A percentile compares a stretch with the other conserved stretches of the same genome.
Conservation (phyloP, 176 grass and related monocot species). For the Bromus sterilis region DNA sequence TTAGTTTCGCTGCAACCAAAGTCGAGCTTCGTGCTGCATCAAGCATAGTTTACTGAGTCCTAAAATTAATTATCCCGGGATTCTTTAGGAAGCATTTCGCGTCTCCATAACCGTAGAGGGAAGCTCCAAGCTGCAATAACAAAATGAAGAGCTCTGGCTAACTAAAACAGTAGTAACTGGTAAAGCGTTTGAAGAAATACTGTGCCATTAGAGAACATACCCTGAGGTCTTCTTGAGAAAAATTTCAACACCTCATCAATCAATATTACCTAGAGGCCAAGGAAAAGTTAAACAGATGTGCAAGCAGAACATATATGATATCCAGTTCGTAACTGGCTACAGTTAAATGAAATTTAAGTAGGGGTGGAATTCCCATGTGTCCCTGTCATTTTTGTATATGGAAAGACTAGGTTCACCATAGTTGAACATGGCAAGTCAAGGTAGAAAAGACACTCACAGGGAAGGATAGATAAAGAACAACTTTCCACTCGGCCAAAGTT, state of each 20-base stretch:
- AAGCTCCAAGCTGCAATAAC: slow-evolving; percentile 4
- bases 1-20: background rate
- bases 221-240: slow-evolving; percentile 56
- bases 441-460: slow-evolving; percentile 68
- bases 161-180: background rate
- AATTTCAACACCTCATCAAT: slow-evolving; percentile 74
- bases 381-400: background rate
- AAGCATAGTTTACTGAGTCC: background rate
- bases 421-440: slow-evolving; percentile 6
- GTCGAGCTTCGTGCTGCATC: background rate
- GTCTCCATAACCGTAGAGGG: slow-evolving; percentile 34
- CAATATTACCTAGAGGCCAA: slow-evolving; percentile 40
- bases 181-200: background rate
- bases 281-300: background rate
- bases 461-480: slow-evolving; percentile 90
- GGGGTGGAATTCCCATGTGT: background rate
- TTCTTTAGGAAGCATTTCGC: slow-evolving; percentile 49
- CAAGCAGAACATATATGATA: background rate
- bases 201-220: slow-evolving; percentile 16
- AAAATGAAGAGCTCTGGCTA: background rate
- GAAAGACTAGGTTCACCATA: background rate
- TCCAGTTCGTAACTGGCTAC: background rate
- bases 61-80: slow-evolving; percentile 35
- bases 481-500: slow-evolving; percentile 84
- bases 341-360: background rate